phyloP scores from a whole-genome alignment of 2,329 filamentous ascomycete species.

The Xylariaceae sp. region DNA sequence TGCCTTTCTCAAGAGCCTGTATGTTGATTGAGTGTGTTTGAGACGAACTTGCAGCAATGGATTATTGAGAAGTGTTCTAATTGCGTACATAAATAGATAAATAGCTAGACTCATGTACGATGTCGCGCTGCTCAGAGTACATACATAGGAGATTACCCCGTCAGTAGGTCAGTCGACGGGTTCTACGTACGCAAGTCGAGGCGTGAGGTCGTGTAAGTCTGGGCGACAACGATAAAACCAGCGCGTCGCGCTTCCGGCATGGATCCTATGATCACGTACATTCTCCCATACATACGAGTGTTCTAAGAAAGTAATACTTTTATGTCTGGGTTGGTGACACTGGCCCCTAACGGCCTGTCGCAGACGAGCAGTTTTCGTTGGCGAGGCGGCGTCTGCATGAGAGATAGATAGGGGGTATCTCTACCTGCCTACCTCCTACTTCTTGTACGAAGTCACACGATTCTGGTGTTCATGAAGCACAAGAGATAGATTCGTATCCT shows the following conservation, averaged over 20 bases:
- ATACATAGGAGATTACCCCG: not conserved
- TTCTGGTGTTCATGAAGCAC: not conserved
- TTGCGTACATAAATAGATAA: not conserved
- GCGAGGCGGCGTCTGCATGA: not conserved
- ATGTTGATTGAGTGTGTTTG: no score
- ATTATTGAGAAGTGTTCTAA: no score
- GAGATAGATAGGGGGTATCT: not conserved
- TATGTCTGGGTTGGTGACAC: not conserved
- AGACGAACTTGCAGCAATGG: no score
- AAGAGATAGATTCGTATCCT: not conserved
- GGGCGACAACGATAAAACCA: not conserved
- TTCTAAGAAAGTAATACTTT: not conserved
- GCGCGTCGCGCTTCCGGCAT: constrained; percentile 4
- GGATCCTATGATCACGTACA: not conserved
- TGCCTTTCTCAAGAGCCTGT: not conserved
- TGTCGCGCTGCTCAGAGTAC: not conserved
- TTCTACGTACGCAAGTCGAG: not conserved
- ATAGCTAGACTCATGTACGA: not conserved
- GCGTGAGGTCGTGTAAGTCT: not conserved
- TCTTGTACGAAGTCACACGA: not conserved
- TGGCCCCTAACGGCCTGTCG: constrained; percentile 6
- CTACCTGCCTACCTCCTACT: no score
- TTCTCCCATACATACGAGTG: not conserved
- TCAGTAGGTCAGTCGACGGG: not conserved
- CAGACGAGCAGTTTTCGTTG: constrained; percentile 5